Percentiles rank a stretch among this genome's conserved stretches.
phyloP scores from a whole-genome alignment of 345 rosid species.

The Trapa bicornis region DNA sequence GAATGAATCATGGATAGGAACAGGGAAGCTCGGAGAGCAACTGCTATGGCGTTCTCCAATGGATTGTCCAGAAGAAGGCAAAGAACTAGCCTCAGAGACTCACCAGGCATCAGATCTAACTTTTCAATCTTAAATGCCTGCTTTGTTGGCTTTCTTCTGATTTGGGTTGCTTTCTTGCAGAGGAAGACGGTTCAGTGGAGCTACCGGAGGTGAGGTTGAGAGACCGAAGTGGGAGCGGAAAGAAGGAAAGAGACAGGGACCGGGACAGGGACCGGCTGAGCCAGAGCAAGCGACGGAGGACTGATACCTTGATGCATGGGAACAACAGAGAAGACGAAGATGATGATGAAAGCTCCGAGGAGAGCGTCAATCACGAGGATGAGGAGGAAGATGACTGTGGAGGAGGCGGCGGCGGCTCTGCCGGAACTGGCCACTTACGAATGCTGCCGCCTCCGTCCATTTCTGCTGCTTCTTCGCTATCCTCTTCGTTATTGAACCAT shows the following conservation, averaged over 20 bases:
- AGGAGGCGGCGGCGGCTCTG: constrained; percentile 16
- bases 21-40: constrained; percentile 75
- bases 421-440: constrained; percentile 16
- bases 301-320: constrained; percentile 64
- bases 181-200: constrained; percentile 70
- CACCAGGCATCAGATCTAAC: constrained; percentile 76
- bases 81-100: constrained; percentile 69
- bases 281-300: constrained; percentile 71
- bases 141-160: constrained; percentile 5
- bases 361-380: constrained; percentile 90
- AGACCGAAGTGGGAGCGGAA: constrained; percentile 46
- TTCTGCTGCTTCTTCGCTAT: constrained; percentile 27
- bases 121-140: background rate
- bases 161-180: constrained; percentile 21
- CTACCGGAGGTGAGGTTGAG: constrained; percentile 68
- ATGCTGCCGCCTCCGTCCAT: constrained; percentile 31
- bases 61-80: constrained; percentile 71
- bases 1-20: constrained; percentile 57
- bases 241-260: constrained; percentile 73
- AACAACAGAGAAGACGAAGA: constrained; percentile 38
- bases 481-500: constrained; percentile 44
- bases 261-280: constrained; percentile 51
- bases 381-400: constrained; percentile 59
- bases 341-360: constrained; percentile 70
- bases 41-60: constrained; percentile 49